Evolutionary conservation across 116 monocot species (phyloP), one percentile per base, ranked within the genome.

Genomic region (Cymodocea nodosa): DNA sequence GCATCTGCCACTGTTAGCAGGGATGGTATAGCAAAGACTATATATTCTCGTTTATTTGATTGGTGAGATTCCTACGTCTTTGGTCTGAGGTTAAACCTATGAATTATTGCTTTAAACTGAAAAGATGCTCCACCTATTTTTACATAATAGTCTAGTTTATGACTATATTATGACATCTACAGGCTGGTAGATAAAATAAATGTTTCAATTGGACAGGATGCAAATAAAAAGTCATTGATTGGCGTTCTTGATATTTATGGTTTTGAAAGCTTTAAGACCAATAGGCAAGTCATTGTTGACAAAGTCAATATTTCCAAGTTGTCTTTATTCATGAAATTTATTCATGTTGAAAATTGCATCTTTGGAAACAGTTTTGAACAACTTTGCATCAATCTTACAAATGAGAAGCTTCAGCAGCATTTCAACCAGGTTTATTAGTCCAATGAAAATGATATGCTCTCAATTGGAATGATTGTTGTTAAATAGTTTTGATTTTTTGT

Each of bases 361-460:
- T 22, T 58, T 58, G 34, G 36, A 39, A 15, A 69, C 80, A 87
- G 87, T 71, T 87, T 87, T 72, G 84, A 89, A 62, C 89, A 89
- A 59, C 82, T 56, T 81, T n/a, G n/a, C n/a, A n/a, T n/a, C n/a
- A n/a, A n/a, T n/a, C n/a, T n/a, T n/a, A n/a, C 88, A 23, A 89
- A 89, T 69, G 89, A 89, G 77, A 89, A 89, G 65, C 77, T 89
- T 63, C 89, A 89, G 60, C 89, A 89, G 70, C 89, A 89, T 68
- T 89, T 89, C 60, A 89, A 89, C 73, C 89, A 89, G 89, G 89
- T 84, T 66, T 5, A 12, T 58, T 23, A 58, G 9, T 23, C 9
- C 37, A 37, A 37, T 17, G 11, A 58, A 22, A 19, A 4, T 58
- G 57, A n/a, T n/a, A n/a, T n/a, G n/a, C n/a, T n/a, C n/a, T n/a